Evolutionary conservation across 108 stramenopile genomes (phyloP).

Genomic region (Nitzschia inconspicua): DNA sequence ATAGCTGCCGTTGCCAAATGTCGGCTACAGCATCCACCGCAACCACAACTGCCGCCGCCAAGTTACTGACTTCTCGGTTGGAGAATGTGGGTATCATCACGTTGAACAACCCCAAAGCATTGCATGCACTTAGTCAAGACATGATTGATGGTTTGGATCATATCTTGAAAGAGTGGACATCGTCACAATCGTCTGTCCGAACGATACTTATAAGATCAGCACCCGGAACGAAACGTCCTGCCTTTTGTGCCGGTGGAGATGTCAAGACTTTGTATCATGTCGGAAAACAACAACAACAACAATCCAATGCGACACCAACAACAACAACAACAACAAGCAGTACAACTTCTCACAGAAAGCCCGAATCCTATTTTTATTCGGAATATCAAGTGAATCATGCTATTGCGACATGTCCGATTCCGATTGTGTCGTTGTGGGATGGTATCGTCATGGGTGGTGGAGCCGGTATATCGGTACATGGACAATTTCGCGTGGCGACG

Average conservation of each 20-base stretch:
- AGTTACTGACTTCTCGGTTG: conserved; percentile 61
- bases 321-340: too few species aligned
- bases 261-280: conserved; percentile 72
- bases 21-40: too few species aligned
- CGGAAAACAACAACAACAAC: conserved; percentile 18
- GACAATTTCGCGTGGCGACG: conserved; percentile 91
- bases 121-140: conserved; percentile 57
- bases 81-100: conserved; percentile 59
- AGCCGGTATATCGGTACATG: conserved; percentile 92
- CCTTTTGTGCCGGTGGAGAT: conserved; percentile 95
- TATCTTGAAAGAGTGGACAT: conserved; percentile 51
- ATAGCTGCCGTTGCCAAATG: too few species aligned
- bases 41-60: conserved; percentile 48
- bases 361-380: conserved; percentile 74
- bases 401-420: conserved; percentile 49
- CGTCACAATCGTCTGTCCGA: conserved; percentile 20
- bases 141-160: conserved; percentile 57
- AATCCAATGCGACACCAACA: background rate
- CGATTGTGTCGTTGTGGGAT: conserved; percentile 92
- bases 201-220: conserved; percentile 57
- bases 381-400: conserved; percentile 88
- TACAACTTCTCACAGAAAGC: background rate
- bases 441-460: conserved; percentile 99
- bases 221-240: conserved; percentile 41
- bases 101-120: conserved; percentile 67